A percentile compares a stretch with the other conserved stretches of the same genome.
These are phyloP conservation scores for Hypoxylon intermedium DNA, from an alignment of 495 filamentous ascomycete species.

Conservation along the genomic window DNA sequence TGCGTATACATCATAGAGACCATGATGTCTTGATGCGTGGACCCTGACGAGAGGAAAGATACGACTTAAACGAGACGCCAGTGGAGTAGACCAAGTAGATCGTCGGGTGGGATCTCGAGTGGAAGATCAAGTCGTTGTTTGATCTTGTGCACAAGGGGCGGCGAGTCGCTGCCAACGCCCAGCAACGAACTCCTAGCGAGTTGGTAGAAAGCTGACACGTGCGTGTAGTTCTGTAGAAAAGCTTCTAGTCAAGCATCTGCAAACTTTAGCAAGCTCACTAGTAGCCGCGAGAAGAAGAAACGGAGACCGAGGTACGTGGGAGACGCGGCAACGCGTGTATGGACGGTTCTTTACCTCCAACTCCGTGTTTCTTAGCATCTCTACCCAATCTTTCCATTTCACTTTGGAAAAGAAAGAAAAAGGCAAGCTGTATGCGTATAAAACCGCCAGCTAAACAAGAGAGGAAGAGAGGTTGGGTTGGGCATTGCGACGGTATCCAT, in stretches of 20 bases:
- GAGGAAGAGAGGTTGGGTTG: constrained; percentile 12
- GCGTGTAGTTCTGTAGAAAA: constrained; percentile 13
- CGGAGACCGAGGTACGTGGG: constrained; percentile 13
- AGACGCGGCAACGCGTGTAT: constrained; percentile 28
- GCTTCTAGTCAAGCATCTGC: constrained; percentile 8
- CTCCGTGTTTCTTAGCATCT: background rate
- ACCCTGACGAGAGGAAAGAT: constrained; percentile 9
- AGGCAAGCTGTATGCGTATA: constrained; percentile 16
- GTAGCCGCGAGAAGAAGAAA: constrained; percentile 19
- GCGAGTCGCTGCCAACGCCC: constrained; percentile 11
- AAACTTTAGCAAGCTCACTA: constrained; percentile 8
- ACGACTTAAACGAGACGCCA: constrained; percentile 22
- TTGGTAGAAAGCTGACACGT: constrained; percentile 15
- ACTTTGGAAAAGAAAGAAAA: background rate
- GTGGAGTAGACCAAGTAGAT: constrained; percentile 27
- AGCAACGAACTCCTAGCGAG: constrained; percentile 12
- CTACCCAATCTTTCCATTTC: constrained; percentile 11
- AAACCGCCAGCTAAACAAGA: constrained; percentile 12
- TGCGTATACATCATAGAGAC: constrained; percentile 30
- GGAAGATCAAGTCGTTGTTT: constrained; percentile 12
- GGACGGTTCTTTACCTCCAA: constrained; percentile 19
- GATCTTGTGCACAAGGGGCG: constrained; percentile 6
- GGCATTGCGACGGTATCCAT: constrained; percentile 7
- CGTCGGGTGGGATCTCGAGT: constrained; percentile 18
- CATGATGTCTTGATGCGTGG: constrained; percentile 13